A percentile compares a stretch with the other conserved stretches of the same genome.
Conservation (phyloP, 73 alveolate species). For the Effrenium voratum region DNA sequence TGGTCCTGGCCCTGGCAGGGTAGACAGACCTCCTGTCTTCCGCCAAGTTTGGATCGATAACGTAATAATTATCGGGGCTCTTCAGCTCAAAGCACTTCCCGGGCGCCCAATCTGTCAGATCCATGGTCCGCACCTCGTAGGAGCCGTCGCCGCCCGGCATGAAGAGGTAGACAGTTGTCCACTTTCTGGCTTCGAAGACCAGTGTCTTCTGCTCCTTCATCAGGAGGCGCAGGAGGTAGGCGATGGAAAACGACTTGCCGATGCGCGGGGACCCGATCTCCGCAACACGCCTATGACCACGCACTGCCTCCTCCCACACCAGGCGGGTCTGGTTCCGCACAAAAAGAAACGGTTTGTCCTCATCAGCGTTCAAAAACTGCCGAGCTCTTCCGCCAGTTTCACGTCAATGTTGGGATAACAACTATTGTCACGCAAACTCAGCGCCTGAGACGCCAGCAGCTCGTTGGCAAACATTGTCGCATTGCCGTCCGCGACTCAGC, state of each 20-base stretch:
- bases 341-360: not conserved
- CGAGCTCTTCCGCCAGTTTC: no score
- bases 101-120: not conserved
- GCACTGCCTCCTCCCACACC: not conserved
- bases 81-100: not conserved
- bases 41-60: not conserved
- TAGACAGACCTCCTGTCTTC: not conserved
- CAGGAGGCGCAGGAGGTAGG: not conserved
- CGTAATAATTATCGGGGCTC: not conserved
- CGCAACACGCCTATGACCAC: not conserved
- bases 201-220: not conserved
- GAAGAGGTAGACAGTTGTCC: not conserved
- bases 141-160: not conserved
- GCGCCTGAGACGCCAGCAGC: no score
- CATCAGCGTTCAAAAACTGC: not conserved
- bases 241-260: slow-evolving; percentile 8
- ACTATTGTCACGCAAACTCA: no score
- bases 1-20: not conserved
- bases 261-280: not conserved
- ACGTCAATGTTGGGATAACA: no score
- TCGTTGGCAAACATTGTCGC: no score
- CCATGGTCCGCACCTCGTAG: not conserved
- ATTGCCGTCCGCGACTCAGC: no score
- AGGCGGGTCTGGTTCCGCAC: not conserved
- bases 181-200: not conserved